phyloP scores from a whole-genome alignment of 202 grass and related monocot species.

The Schoenoplectus triqueter region DNA sequence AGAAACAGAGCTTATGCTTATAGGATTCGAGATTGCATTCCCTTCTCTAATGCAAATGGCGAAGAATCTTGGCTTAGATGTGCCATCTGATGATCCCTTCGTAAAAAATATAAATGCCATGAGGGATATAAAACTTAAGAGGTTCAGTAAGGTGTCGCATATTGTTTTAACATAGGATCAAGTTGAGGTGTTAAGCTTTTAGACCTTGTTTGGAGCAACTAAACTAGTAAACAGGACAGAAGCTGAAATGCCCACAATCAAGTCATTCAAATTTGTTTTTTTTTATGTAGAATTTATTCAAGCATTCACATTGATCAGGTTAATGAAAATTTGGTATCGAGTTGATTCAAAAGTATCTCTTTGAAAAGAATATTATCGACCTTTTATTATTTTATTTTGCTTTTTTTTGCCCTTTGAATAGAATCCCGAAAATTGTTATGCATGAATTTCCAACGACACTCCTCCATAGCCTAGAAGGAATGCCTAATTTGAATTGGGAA shows the following conservation, averaged over 20 bases:
- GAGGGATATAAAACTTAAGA: constrained; percentile 75
- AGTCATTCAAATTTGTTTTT: not conserved
- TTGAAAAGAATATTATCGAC: not conserved
- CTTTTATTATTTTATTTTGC: constrained; percentile 8
- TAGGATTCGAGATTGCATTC: constrained; percentile 93
- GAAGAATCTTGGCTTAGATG: constrained; percentile 49
- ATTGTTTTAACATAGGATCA: not conserved
- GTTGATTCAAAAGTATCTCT: not conserved
- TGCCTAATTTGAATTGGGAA: constrained; percentile 70
- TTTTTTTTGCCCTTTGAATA: constrained; percentile 18
- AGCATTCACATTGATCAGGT: not conserved
- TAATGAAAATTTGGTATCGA: not conserved
- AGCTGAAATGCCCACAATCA: not conserved
- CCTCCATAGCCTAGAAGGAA: constrained; percentile 85
- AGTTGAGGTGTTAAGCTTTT: not conserved
- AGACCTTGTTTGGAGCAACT: not conserved
- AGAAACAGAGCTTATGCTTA: constrained; percentile 71
- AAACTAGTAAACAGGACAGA: not conserved
- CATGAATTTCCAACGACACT: constrained; percentile 79
- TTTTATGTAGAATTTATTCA: too few species aligned
- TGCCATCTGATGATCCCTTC: constrained; percentile 60
- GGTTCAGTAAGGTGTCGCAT: constrained; percentile 43
- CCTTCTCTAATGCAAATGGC: constrained; percentile 79
- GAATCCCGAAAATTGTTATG: constrained; percentile 86
- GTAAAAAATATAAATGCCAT: constrained; percentile 57